Percentiles rank a stretch among this genome's conserved stretches.
These are phyloP conservation scores for Agrocybe pediades DNA, from an alignment of 768 basidiomycete species.

Conservation along the genomic window DNA sequence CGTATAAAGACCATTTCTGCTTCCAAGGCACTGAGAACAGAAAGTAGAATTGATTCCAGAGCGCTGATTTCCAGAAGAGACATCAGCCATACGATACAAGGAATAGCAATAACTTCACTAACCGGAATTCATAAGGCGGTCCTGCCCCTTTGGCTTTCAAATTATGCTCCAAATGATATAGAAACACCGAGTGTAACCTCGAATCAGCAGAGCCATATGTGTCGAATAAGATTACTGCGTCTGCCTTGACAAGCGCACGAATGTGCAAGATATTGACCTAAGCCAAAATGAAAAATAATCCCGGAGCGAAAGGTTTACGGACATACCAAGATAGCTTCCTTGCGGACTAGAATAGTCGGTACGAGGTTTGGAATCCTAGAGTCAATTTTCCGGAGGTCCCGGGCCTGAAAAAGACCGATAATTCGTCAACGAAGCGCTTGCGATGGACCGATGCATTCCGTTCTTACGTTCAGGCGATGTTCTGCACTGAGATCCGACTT, in stretches of 20 bases:
- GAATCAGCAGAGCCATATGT: slow-evolving; percentile 88
- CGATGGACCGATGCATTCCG: slow-evolving; percentile 11
- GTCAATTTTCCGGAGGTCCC: slow-evolving; percentile 97
- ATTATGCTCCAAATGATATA: slow-evolving; percentile 92
- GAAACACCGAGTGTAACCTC: slow-evolving; percentile 80
- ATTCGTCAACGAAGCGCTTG: slow-evolving; percentile 9
- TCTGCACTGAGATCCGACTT: slow-evolving; percentile 87
- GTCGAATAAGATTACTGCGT: slow-evolving; percentile 90
- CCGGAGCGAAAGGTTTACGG: slow-evolving; percentile 3
- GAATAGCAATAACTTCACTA: slow-evolving; percentile 8
- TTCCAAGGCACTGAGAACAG: slow-evolving; percentile 89
- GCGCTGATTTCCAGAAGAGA: slow-evolving; percentile 56
- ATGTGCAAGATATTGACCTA: slow-evolving; percentile 95
- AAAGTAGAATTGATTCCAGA: slow-evolving; percentile 89
- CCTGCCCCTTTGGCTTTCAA: slow-evolving; percentile 70
- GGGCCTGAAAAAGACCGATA: slow-evolving; percentile 53
- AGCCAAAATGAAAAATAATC: slow-evolving; percentile 13
- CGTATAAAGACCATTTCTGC: slow-evolving; percentile 96
- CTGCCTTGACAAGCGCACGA: slow-evolving; percentile 91
- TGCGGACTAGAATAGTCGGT: slow-evolving; percentile 89
- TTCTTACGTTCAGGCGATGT: slow-evolving; percentile 85
- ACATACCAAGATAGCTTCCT: slow-evolving; percentile 83
- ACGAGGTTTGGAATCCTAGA: slow-evolving; percentile 92
- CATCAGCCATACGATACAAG: slow-evolving; percentile 7
- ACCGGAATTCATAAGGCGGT: slow-evolving; percentile 90